Percentiles rank a stretch among this genome's conserved stretches.
These are phyloP conservation scores for Chamaecyparis obtusa DNA, from an alignment of 75 land plant genomes.

Conservation along the genomic window DNA sequence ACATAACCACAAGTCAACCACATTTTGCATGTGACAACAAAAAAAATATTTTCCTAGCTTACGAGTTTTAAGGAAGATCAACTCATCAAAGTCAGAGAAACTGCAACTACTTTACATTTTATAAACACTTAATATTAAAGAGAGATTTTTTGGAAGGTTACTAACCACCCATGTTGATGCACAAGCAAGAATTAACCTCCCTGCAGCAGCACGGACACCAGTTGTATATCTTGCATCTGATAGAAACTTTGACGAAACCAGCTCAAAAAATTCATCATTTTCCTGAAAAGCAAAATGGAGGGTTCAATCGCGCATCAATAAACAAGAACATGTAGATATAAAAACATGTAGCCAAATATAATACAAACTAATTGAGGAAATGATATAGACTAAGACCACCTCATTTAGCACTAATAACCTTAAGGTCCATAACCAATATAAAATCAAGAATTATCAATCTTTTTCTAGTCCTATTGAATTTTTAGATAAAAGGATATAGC, in stretches of 20 bases:
- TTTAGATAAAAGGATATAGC: neutral
- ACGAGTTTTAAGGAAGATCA: neutral
- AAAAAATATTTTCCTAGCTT: neutral
- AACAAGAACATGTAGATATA: neutral
- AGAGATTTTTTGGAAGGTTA: neutral
- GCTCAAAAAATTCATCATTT: constrained; percentile 93
- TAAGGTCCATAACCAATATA: neutral
- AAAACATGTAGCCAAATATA: neutral
- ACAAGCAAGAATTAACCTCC: constrained; percentile 78
- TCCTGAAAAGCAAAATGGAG: constrained; percentile 52
- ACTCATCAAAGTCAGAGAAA: neutral
- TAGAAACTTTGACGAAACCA: constrained; percentile 72
- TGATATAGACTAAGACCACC: neutral
- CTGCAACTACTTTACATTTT: neutral
- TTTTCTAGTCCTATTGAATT: neutral
- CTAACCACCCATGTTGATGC: constrained; percentile 78
- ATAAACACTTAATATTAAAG: neutral
- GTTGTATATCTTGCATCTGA: constrained; percentile 61
- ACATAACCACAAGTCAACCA: neutral
- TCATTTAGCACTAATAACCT: neutral
- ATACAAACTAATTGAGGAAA: neutral
- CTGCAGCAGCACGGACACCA: constrained; percentile 76
- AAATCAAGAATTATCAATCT: too few relatives aligned
- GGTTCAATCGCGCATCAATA: neutral
- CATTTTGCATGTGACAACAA: neutral